Percentiles rank a stretch among this genome's conserved stretches.
Conservation (phyloP, 352 stramenopile genomes). For the Phytophthora syringae region DNA sequence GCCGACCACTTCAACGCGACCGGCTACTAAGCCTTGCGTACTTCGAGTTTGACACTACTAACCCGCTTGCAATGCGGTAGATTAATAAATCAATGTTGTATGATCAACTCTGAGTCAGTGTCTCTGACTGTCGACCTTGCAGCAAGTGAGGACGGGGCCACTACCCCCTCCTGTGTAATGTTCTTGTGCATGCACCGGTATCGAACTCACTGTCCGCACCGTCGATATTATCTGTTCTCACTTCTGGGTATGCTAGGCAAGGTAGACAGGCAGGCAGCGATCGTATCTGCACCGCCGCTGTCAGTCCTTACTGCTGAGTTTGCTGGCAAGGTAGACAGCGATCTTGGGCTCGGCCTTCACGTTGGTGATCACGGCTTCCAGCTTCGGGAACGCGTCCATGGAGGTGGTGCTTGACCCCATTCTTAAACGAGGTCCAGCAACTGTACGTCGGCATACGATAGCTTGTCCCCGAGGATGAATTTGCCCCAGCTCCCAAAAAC, state of each 20-base stretch:
- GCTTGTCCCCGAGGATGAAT: not conserved
- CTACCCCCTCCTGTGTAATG: too few species aligned
- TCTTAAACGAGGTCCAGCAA: not conserved
- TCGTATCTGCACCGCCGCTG: too few species aligned
- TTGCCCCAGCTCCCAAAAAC: not conserved
- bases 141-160: too few species aligned
- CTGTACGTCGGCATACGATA: not conserved
- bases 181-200: too few species aligned
- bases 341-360: slow-evolving; percentile 50
- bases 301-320: too few species aligned
- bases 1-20: slow-evolving; percentile 19
- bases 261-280: too few species aligned
- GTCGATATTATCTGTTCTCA: too few species aligned
- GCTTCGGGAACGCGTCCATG: slow-evolving; percentile 52
- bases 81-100: slow-evolving; percentile 30
- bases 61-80: slow-evolving; percentile 15
- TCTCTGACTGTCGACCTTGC: too few species aligned
- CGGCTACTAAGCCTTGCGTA: slow-evolving; percentile 16
- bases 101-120: slow-evolving; percentile 19
- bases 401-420: too few species aligned
- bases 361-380: slow-evolving; percentile 43
- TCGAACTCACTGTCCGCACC: too few species aligned
- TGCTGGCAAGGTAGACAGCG: slow-evolving; percentile 56
- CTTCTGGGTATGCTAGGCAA: too few species aligned
- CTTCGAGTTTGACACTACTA: slow-evolving; percentile 5